Conservation (phyloP, 805 yeast species). For the Metschnikowia rubicola region DNA sequence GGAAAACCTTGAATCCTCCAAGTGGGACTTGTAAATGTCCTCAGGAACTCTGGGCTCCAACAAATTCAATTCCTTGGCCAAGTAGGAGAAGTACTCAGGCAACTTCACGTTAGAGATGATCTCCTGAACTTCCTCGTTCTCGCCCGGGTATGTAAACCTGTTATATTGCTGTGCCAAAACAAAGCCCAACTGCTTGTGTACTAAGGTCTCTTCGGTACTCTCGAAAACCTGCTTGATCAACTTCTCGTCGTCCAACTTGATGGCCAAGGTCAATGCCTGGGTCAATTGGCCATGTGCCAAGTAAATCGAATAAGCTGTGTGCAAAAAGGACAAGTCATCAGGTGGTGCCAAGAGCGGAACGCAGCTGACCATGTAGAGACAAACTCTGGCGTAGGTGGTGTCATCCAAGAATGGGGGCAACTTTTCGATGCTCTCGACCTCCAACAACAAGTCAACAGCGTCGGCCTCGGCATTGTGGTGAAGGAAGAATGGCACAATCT, state of each 20-base stretch:
- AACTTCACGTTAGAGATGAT: slow-evolving; percentile 77
- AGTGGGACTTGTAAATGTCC: slow-evolving; percentile 87
- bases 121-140: slow-evolving; percentile 70
- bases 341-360: slow-evolving; percentile 96
- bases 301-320: slow-evolving; percentile 86
- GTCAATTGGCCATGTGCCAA: slow-evolving; percentile 74
- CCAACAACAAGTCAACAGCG: slow-evolving; percentile 90
- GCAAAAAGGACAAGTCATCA: slow-evolving; percentile 79
- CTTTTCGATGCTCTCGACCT: slow-evolving; percentile 82
- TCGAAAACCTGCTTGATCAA: slow-evolving; percentile 77
- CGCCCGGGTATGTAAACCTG: slow-evolving; percentile 62
- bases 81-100: slow-evolving; percentile 73
- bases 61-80: slow-evolving; percentile 83
- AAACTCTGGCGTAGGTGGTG: slow-evolving; percentile 80
- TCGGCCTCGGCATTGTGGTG: slow-evolving; percentile 98
- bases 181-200: slow-evolving; percentile 89
- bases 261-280: slow-evolving; percentile 86
- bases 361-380: slow-evolving; percentile 91
- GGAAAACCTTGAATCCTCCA: slow-evolving; percentile 66
- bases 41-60: slow-evolving; percentile 91
- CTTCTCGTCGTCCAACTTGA: slow-evolving; percentile 78
- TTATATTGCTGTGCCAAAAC: slow-evolving; percentile 84
- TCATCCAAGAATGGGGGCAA: slow-evolving; percentile 82
- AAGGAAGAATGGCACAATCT: slow-evolving; percentile 84
- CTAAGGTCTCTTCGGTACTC: slow-evolving; percentile 67